A percentile compares a stretch with the other conserved stretches of the same genome.
Evolutionary conservation across 2,329 filamentous ascomycete genomes (phyloP).

Genomic region (Alternaria angustiovoidea): DNA sequence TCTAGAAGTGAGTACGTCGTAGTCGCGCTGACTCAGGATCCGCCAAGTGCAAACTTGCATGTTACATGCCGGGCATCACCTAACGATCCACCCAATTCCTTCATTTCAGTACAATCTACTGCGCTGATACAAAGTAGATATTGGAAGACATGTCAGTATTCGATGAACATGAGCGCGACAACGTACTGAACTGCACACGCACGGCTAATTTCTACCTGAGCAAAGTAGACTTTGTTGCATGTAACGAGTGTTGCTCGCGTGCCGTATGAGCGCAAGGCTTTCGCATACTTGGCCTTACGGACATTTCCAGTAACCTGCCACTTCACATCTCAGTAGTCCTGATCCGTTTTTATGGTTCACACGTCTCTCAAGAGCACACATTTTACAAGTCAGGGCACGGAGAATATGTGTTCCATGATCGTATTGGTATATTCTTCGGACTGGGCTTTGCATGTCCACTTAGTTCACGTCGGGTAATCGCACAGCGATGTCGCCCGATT

Average conservation of each 20-base stretch:
- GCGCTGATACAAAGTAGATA: background rate
- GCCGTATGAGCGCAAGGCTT: background rate
- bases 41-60: background rate
- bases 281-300: background rate
- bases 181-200: background rate
- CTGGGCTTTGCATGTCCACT: background rate
- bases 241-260: background rate
- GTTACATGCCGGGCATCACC: background rate
- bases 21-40: background rate
- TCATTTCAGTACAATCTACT: background rate
- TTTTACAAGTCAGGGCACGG: background rate
- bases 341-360: background rate
- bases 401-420: background rate
- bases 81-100: background rate
- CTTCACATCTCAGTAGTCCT: background rate
- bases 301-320: background rate
- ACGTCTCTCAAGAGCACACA: background rate
- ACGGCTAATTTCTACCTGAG: background rate
- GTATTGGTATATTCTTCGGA: conserved; percentile 6
- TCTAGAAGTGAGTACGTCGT: background rate
- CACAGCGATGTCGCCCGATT: conserved; percentile 95
- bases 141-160: background rate
- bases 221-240: background rate
- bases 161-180: background rate
- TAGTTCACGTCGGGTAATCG: conserved; percentile 88